Percentiles rank a stretch among this genome's conserved stretches.
Evolutionary conservation across 129 eudicot genomes (phyloP).

Genomic region (Artemisia argyi): DNA sequence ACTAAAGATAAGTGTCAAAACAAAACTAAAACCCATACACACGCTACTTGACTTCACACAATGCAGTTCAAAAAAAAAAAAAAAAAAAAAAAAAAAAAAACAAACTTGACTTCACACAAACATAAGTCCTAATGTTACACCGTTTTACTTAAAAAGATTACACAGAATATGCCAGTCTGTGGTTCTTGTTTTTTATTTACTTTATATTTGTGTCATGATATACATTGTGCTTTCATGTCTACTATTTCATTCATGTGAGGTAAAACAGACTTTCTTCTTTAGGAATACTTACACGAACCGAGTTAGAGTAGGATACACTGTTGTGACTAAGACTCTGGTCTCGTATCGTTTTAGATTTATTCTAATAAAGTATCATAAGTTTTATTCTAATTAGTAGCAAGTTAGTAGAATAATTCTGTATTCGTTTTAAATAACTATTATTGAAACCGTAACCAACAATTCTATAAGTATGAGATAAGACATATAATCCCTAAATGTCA

Average conservation of each 20-base stretch:
- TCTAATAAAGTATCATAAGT: too few relatives aligned
- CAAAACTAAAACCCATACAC: background rate
- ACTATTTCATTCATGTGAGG: background rate
- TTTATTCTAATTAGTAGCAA: too few relatives aligned
- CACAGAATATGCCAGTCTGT: constrained; percentile 14
- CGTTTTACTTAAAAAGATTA: background rate
- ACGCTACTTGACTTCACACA: background rate
- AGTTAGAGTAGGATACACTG: background rate
- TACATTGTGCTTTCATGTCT: background rate
- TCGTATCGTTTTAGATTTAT: too few relatives aligned
- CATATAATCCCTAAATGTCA: too few relatives aligned
- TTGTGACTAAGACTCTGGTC: too few relatives aligned
- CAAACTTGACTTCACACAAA: background rate
- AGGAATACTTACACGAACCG: background rate
- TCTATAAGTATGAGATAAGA: too few relatives aligned
- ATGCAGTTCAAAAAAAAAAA: too few relatives aligned
- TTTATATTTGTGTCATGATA: background rate
- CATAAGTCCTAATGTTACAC: background rate
- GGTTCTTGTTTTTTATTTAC: background rate
- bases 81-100: too few relatives aligned
- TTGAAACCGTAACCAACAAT: too few relatives aligned
- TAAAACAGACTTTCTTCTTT: background rate
- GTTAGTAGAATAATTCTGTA: too few relatives aligned
- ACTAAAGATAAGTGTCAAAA: background rate
- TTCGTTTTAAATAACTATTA: too few relatives aligned